Conservation (phyloP, 768 basidiomycete species). For the Kwoniella pini region DNA sequence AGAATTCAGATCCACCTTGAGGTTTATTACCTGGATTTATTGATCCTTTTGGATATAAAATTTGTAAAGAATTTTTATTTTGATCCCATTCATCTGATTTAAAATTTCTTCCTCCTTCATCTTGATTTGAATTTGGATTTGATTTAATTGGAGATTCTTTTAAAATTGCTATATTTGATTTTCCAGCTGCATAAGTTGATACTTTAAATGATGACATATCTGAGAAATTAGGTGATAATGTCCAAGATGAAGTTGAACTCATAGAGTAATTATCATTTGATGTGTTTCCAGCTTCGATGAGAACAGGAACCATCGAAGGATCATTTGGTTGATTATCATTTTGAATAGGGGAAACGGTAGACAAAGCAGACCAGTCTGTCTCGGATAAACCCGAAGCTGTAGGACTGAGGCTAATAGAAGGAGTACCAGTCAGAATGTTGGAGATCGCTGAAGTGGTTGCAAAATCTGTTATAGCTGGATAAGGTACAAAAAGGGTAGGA, state of each 20-base stretch:
- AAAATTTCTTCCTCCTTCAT: not conserved
- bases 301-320: conserved; percentile 3
- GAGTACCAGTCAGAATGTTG: not conserved
- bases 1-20: conserved; percentile 73
- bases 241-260: conserved; percentile 56
- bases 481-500: not conserved
- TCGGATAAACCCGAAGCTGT: not conserved
- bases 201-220: conserved; percentile 66
- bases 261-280: not conserved
- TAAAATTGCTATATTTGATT: conserved; percentile 63
- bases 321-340: not conserved
- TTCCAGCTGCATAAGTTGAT: conserved; percentile 62
- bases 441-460: not conserved
- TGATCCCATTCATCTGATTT: conserved; percentile 18
- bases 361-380: too few species aligned
- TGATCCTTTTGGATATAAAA: conserved; percentile 69
- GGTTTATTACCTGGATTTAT: conserved; percentile 64
- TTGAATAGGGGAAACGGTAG: too few species aligned
- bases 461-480: not conserved
- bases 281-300: conserved; percentile 1
- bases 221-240: conserved; percentile 60
- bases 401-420: not conserved
- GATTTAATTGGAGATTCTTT: conserved; percentile 58
- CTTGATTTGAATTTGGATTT: conserved; percentile 15
- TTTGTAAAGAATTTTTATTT: conserved; percentile 58